phyloP scores from a whole-genome alignment of 768 basidiomycete species.

The Lactifluus pinguis region DNA sequence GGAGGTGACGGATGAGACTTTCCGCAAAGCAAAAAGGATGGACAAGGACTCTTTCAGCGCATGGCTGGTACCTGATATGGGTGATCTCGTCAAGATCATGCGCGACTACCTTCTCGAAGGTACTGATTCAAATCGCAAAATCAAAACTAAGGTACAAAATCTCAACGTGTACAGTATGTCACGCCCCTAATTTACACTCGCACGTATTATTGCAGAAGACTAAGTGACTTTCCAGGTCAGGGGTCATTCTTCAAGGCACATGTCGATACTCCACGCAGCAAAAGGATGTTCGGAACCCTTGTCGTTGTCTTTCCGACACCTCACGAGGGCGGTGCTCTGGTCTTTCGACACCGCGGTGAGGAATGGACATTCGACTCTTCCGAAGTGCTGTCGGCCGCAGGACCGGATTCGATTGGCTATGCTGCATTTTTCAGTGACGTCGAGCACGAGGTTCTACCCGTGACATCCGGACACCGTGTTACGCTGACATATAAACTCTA shows the following conservation, averaged over 20 bases:
- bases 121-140: constrained; percentile 11
- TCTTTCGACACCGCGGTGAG: constrained; percentile 28
- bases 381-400: constrained; percentile 14
- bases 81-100: constrained; percentile 25
- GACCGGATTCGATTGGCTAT: constrained; percentile 27
- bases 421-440: constrained; percentile 37
- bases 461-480: constrained; percentile 35
- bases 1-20: constrained; percentile 36
- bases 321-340: constrained; percentile 37
- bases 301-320: constrained; percentile 40
- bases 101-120: constrained; percentile 21
- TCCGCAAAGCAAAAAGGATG: constrained; percentile 37
- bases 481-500: constrained; percentile 39
- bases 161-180: constrained; percentile 37
- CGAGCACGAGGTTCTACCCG: constrained; percentile 36
- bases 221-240: constrained; percentile 22
- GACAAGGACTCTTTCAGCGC: constrained; percentile 30
- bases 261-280: constrained; percentile 37
- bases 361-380: constrained; percentile 35
- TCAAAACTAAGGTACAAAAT: constrained; percentile 35
- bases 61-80: constrained; percentile 25
- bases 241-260: constrained; percentile 44
- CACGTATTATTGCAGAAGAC: neutral
- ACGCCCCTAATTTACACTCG: neutral
- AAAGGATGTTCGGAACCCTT: constrained; percentile 43